A percentile compares a stretch with the other conserved stretches of the same genome.
phyloP scores from a whole-genome alignment of 352 stramenopile species.

The Pythium chondricola region DNA sequence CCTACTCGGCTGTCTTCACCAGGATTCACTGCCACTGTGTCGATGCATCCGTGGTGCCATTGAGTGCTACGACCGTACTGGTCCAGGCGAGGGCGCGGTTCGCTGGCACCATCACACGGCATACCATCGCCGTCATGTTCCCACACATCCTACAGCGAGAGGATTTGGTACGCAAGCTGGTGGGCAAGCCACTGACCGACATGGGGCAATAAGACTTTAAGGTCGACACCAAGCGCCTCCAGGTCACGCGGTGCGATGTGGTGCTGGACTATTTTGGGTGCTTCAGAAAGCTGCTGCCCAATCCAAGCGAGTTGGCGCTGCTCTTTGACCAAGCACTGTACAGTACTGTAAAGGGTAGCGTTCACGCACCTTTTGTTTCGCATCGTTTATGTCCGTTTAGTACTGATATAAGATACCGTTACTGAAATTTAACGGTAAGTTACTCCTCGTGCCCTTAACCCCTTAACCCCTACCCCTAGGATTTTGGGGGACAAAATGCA shows the following conservation, averaged over 20 bases:
- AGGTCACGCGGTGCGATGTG: conserved; percentile 4
- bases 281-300: conserved; percentile 1
- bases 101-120: not conserved
- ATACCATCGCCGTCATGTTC: conserved; percentile 1
- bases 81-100: conserved; percentile 2
- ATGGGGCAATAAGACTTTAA: conserved; percentile 2
- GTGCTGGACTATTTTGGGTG: conserved; percentile 3
- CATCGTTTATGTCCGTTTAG: too few relatives aligned
- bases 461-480: too few relatives aligned
- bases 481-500: too few relatives aligned
- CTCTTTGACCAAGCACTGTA: conserved; percentile 7
- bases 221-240: not conserved
- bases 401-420: too few relatives aligned
- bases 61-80: not conserved
- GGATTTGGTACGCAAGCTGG: conserved; percentile 1
- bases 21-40: not conserved
- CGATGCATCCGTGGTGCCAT: not conserved
- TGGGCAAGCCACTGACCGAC: conserved; percentile 3
- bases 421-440: too few relatives aligned
- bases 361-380: too few relatives aligned
- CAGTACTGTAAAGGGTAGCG: too few relatives aligned
- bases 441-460: too few relatives aligned
- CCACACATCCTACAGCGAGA: conserved; percentile 2
- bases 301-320: not conserved
- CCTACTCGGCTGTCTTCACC: not conserved